Evolutionary conservation across 1,284 basidiomycete genomes (phyloP).

Genomic region (Leucoagaricus sp.): DNA sequence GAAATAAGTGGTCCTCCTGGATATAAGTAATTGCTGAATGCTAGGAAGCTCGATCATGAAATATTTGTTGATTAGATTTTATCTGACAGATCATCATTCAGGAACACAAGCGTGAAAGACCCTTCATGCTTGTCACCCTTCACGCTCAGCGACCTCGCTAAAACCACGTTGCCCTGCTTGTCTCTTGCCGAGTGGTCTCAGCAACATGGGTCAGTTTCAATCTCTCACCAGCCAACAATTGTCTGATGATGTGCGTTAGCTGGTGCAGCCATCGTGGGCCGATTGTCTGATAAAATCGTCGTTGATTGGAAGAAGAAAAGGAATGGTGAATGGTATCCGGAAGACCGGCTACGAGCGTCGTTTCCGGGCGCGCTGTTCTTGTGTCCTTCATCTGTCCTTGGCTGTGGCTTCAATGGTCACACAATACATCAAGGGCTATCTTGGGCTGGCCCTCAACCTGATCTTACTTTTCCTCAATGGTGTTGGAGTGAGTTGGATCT

Average conservation of each 20-base stretch:
- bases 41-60: too few species aligned
- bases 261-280: conserved; percentile 33
- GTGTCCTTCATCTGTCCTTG: conserved; percentile 24
- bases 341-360: conserved; percentile 28
- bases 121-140: too few species aligned
- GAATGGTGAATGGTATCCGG: conserved; percentile 30
- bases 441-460: conserved; percentile 30
- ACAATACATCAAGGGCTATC: conserved; percentile 24
- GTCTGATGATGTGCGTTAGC: conserved; percentile 20
- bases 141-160: too few species aligned
- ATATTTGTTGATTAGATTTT: too few species aligned
- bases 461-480: conserved; percentile 40
- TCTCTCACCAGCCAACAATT: not conserved
- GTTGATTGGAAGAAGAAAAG: conserved; percentile 26
- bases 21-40: too few species aligned
- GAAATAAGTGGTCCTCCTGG: too few species aligned
- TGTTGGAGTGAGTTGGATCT: conserved; percentile 36
- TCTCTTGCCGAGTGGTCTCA: conserved; percentile 35
- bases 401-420: conserved; percentile 24
- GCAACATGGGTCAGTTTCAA: conserved; percentile 31
- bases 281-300: conserved; percentile 31
- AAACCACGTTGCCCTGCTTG: too few species aligned
- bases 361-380: conserved; percentile 23
- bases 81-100: too few species aligned
- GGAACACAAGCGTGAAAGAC: too few species aligned